Conservation (phyloP, 2,329 filamentous ascomycete species). For the Colletotrichum lentis region DNA sequence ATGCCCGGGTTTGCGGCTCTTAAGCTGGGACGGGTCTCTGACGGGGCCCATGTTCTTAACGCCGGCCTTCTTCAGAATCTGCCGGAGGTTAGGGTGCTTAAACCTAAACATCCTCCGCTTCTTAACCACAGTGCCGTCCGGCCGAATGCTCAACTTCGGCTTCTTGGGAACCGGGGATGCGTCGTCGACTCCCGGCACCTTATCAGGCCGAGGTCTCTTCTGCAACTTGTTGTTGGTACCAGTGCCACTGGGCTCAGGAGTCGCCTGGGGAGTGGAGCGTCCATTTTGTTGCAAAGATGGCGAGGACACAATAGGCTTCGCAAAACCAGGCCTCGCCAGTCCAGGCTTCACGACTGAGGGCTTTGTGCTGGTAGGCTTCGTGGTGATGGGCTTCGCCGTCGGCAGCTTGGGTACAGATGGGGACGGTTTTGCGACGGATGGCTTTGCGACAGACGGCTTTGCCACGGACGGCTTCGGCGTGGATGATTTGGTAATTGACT, state of each 20-base stretch:
- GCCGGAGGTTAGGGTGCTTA: constrained; percentile 47
- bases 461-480: constrained; percentile 4
- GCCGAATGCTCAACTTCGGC: constrained; percentile 47
- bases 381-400: neutral
- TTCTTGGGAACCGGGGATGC: constrained; percentile 50
- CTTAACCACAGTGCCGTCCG: constrained; percentile 39
- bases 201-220: constrained; percentile 52
- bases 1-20: constrained; percentile 28
- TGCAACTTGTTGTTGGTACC: constrained; percentile 37
- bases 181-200: constrained; percentile 47
- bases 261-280: constrained; percentile 29
- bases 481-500: constrained; percentile 19
- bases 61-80: constrained; percentile 43
- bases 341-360: constrained; percentile 29
- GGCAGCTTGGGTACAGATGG: neutral
- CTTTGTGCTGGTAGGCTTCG: constrained; percentile 44
- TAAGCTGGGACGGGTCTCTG: constrained; percentile 28
- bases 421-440: neutral
- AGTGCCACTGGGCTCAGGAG: constrained; percentile 35
- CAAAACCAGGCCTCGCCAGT: constrained; percentile 4
- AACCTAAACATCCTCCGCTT: constrained; percentile 51
- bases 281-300: constrained; percentile 13
- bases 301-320: constrained; percentile 14
- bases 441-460: neutral
- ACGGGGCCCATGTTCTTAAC: constrained; percentile 23